A percentile compares a stretch with the other conserved stretches of the same genome.
These are phyloP conservation scores for Neofusicoccum laricinum DNA, from an alignment of 2,329 filamentous ascomycete genomes.

Conservation along the genomic window DNA sequence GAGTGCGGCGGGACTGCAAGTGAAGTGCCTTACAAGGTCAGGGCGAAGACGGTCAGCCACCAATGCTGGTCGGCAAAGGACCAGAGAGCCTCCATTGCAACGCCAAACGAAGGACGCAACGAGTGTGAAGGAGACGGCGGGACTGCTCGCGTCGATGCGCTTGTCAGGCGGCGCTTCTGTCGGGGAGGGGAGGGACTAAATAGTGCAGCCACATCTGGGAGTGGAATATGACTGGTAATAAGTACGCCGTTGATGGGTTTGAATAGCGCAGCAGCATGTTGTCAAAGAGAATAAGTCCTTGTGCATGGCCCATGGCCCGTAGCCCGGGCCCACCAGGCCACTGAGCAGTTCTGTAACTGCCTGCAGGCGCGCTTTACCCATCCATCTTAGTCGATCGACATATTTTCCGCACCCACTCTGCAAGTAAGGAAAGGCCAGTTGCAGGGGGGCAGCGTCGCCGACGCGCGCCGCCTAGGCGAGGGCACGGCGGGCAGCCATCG, in stretches of 20 bases:
- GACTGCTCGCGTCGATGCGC: constrained; percentile 12
- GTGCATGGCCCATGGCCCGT: constrained; percentile 17
- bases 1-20: background rate
- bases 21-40: constrained; percentile 13
- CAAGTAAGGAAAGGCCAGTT: constrained; percentile 4
- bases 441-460: constrained; percentile 2
- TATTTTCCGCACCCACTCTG: constrained; percentile 13
- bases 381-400: constrained; percentile 14
- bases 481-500: constrained; percentile 4
- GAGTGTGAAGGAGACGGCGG: constrained; percentile 11
- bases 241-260: constrained; percentile 15
- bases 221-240: constrained; percentile 16
- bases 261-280: constrained; percentile 18
- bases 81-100: constrained; percentile 18
- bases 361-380: constrained; percentile 12
- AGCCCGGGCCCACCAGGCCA: constrained; percentile 16
- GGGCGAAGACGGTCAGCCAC: constrained; percentile 16
- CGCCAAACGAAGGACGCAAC: constrained; percentile 18
- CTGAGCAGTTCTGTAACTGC: constrained; percentile 17
- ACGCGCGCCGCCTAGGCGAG: constrained; percentile 11
- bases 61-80: constrained; percentile 18
- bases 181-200: constrained; percentile 15
- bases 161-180: constrained; percentile 10
- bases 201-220: constrained; percentile 15
- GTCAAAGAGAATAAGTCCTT: constrained; percentile 18